Evolutionary conservation across 2,329 filamentous ascomycete genomes (phyloP).

Genomic region (Talaromyces atroroseus): DNA sequence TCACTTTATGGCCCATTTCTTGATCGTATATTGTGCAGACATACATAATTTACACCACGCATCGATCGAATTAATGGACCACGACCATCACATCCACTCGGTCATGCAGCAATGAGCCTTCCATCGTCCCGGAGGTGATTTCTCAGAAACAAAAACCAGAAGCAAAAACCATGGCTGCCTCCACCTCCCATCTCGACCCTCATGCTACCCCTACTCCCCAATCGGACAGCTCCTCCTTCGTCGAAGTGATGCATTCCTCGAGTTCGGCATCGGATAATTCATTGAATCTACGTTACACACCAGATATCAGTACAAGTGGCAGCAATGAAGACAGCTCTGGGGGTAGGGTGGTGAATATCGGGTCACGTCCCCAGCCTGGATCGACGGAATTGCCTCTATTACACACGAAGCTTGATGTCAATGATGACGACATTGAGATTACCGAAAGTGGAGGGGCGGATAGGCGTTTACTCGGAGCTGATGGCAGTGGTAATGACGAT

Average conservation of each 20-base stretch:
- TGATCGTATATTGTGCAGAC: neutral
- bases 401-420: conserved; percentile 28
- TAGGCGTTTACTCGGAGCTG: conserved; percentile 12
- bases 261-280: conserved; percentile 19
- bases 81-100: neutral
- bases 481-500: conserved; percentile 12
- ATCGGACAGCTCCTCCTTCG: conserved; percentile 20
- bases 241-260: conserved; percentile 17
- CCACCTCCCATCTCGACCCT: neutral
- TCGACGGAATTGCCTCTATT: conserved; percentile 23
- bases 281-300: conserved; percentile 27
- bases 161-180: neutral
- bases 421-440: conserved; percentile 11
- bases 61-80: neutral
- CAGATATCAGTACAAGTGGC: conserved; percentile 30
- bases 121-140: neutral
- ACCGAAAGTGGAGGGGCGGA: neutral
- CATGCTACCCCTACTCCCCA: neutral
- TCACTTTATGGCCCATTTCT: neutral
- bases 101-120: conserved; percentile 4
- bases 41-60: too few relatives aligned
- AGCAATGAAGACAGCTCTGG: conserved; percentile 22
- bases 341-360: conserved; percentile 4
- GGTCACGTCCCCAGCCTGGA: conserved; percentile 15
- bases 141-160: neutral